phyloP scores from a whole-genome alignment of 2,329 filamentous ascomycete species.

The Aspergillus niger region DNA sequence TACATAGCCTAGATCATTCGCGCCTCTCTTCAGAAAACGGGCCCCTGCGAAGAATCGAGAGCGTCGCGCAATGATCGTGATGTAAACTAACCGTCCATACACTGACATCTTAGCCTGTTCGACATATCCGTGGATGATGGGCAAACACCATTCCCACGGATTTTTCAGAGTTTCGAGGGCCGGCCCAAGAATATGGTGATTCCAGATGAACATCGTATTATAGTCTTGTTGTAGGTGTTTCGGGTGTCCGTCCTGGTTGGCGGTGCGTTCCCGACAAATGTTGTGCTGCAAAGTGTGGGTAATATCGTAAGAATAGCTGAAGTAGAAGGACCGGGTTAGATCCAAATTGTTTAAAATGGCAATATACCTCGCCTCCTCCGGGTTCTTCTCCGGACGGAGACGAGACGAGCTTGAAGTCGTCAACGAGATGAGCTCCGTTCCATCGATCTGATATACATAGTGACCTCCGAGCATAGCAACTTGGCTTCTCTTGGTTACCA shows the following conservation, averaged over 20 bases:
- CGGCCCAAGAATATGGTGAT: constrained; percentile 81
- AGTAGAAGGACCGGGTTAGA: constrained; percentile 89
- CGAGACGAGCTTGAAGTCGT: constrained; percentile 68
- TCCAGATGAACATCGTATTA: constrained; percentile 99
- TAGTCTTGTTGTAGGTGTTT: constrained; percentile 73
- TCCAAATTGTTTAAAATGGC: constrained; percentile 89
- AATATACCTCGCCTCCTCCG: constrained; percentile 87
- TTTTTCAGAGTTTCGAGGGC: constrained; percentile 70
- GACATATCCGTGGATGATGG: constrained; percentile 94
- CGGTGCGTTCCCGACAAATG: constrained; percentile 75
- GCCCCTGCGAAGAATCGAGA: constrained; percentile 94
- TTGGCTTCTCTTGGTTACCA: constrained; percentile 94
- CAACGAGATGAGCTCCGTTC: constrained; percentile 85
- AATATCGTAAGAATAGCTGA: constrained; percentile 97
- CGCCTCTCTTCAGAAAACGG: constrained; percentile 88
- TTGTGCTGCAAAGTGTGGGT: constrained; percentile 91
- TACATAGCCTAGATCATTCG: constrained; percentile 92
- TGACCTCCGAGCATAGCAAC: constrained; percentile 96
- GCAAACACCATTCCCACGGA: constrained; percentile 92
- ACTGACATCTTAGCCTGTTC: constrained; percentile 84
- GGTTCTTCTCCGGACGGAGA: constrained; percentile 77
- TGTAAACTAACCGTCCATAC: constrained; percentile 85
- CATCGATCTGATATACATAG: constrained; percentile 93
- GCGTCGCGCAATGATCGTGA: constrained; percentile 88
- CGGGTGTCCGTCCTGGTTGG: constrained; percentile 65